Evolutionary conservation across 352 stramenopile species (phyloP).

Genomic region (Pseudoperonospora humuli): DNA sequence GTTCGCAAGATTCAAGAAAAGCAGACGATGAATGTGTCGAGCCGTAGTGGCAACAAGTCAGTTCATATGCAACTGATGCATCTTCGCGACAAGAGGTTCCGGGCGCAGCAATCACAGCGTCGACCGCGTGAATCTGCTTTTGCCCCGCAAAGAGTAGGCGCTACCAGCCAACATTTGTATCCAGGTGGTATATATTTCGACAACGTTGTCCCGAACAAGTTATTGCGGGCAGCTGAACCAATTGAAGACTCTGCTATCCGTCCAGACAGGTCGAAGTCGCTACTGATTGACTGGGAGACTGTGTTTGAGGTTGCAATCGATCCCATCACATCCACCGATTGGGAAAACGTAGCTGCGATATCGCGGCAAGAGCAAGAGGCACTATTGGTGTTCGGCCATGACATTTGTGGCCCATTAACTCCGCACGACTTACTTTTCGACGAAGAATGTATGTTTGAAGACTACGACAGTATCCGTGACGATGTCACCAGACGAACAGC

Average conservation of each 20-base stretch:
- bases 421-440: constrained; percentile 8
- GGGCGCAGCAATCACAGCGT: constrained; percentile 5
- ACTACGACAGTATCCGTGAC: constrained; percentile 7
- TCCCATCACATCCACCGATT: not conserved
- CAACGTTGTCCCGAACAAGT: constrained; percentile 7
- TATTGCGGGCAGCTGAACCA: constrained; percentile 1
- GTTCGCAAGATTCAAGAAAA: not conserved
- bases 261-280: constrained; percentile 2
- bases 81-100: constrained; percentile 42
- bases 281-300: constrained; percentile 15
- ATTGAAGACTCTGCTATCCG: not conserved
- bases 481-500: constrained; percentile 6
- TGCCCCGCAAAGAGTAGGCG: not conserved
- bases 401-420: constrained; percentile 5
- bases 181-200: constrained; percentile 14
- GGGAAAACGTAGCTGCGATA: constrained; percentile 2
- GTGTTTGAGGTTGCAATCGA: constrained; percentile 25
- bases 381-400: constrained; percentile 17
- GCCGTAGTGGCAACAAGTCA: constrained; percentile 16
- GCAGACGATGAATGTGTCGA: constrained; percentile 7
- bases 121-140: constrained; percentile 8
- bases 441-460: constrained; percentile 9
- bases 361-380: constrained; percentile 6
- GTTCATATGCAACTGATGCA: constrained; percentile 45
- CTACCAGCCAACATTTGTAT: constrained; percentile 1